Evolutionary conservation across 495 filamentous ascomycete species (phyloP).

Genomic region (Penicillium crystallinum): DNA sequence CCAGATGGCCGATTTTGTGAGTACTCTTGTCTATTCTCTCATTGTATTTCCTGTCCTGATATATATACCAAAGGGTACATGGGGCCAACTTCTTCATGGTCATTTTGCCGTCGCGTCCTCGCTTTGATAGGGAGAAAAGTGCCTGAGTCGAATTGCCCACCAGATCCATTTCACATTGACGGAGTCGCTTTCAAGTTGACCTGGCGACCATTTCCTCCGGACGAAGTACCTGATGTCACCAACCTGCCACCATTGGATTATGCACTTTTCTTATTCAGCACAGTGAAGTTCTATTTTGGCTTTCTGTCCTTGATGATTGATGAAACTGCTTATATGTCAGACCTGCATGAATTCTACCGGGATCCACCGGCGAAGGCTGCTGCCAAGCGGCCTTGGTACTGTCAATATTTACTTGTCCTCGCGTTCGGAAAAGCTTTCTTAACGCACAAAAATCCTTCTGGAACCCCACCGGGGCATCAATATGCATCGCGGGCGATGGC

Average conservation of each 20-base stretch:
- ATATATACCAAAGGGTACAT: slow-evolving; percentile 20
- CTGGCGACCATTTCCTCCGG: slow-evolving; percentile 28
- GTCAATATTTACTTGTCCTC: slow-evolving; percentile 36
- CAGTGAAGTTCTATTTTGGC: slow-evolving; percentile 36
- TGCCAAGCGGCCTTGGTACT: slow-evolving; percentile 30
- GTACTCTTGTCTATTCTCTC: not conserved
- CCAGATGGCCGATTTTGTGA: slow-evolving; percentile 29
- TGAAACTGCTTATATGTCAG: slow-evolving; percentile 27
- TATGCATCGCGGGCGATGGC: slow-evolving; percentile 35
- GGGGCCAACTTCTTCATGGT: slow-evolving; percentile 34
- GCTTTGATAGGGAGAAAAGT: slow-evolving; percentile 24
- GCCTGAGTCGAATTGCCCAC: slow-evolving; percentile 21
- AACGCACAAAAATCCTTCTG: slow-evolving; percentile 23
- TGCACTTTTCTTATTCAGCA: slow-evolving; percentile 35
- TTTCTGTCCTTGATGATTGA: slow-evolving; percentile 37
- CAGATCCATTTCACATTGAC: slow-evolving; percentile 32
- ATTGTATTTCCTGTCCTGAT: not conserved
- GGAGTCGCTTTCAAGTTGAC: slow-evolving; percentile 33
- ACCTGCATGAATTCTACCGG: slow-evolving; percentile 31
- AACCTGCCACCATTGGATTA: slow-evolving; percentile 33
- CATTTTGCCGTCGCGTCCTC: slow-evolving; percentile 29
- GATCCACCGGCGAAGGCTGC: slow-evolving; percentile 19
- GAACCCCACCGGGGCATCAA: slow-evolving; percentile 32
- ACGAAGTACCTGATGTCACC: slow-evolving; percentile 28
- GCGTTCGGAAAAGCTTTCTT: slow-evolving; percentile 40